These are phyloP conservation scores for Cystobasidium pallidum DNA, from an alignment of 1,284 basidiomycete genomes.

Conservation along the genomic window DNA sequence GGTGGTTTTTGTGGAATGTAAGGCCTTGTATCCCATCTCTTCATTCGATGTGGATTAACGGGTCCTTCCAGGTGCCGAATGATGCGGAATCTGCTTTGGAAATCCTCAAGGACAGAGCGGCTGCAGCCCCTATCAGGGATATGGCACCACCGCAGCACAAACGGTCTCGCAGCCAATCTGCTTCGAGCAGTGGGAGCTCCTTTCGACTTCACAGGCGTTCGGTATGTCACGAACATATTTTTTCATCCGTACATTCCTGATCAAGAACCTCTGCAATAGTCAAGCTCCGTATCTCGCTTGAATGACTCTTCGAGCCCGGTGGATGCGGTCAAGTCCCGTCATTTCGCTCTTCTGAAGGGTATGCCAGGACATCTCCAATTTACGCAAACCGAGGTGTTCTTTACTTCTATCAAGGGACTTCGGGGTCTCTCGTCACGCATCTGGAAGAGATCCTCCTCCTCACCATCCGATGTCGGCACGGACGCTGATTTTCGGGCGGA, in stretches of 20 bases:
- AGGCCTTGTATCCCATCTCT: neutral
- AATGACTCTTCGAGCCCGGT: neutral
- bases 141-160: neutral
- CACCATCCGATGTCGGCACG: neutral
- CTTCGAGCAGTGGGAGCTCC: neutral
- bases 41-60: neutral
- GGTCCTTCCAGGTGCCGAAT: conserved; percentile 21
- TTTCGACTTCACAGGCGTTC: conserved; percentile 5
- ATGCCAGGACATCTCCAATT: conserved; percentile 33
- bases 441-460: neutral
- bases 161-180: neutral
- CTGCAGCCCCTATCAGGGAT: neutral
- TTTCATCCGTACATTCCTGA: neutral
- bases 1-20: conserved; percentile 31
- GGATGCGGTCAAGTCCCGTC: conserved; percentile 1
- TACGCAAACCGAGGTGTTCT: conserved; percentile 2
- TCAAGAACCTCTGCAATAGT: neutral
- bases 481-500: no score
- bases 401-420: conserved; percentile 19
- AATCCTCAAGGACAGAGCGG: conserved; percentile 14
- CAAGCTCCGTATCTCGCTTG: neutral
- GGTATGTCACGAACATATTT: neutral
- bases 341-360: conserved; percentile 37
- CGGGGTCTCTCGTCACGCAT: conserved; percentile 19
- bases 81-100: conserved; percentile 40